Base-by-base conservation (phyloP, 2,329 filamentous ascomycete species). In the Akanthomyces muscarius region DNA sequence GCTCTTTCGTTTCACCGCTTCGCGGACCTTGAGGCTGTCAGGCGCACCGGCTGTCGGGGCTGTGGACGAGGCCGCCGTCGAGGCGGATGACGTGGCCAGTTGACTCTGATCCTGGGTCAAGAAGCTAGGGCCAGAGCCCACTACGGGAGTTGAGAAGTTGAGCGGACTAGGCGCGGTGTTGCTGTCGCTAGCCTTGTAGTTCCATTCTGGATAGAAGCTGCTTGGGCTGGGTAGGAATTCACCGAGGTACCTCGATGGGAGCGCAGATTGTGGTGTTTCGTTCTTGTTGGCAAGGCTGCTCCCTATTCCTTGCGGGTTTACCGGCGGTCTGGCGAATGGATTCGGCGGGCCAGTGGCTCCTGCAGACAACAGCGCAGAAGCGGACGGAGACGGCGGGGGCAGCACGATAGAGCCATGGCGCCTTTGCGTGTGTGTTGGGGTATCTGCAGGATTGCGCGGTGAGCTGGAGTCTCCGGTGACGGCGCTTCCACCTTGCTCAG, bases 281-380 rank as follows among this genome's bases (percentile, higher is more conserved):
- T 80, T 81, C 66, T 45, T 47, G 41, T 30, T 61, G 41, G 18
- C 8, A 28, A 16, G 38, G 5, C 25, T 41, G 25, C 30, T 52
- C n/a, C 42, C 41, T n/a, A 81, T 77, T 69, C 83, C 86, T 63
- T 86, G 82, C 33, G 5, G 90, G 92, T 53, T 44, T 23, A 53
- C 33, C 30, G 88, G 85, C 0, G 94, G 95, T 48, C 94, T 85
- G 8, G 95, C 95, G 74, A 98, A 99, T 0, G 95, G 95, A 73
- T 99, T 99, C 2, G 92, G 92, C 16, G 95, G 95, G 0, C 95
- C 95, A 44, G 89, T 89, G 10, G 95, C 94, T 47, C 95, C 95
- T 0, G 95, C 95, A 54, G 92, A 97, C 62, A 97, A 81, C 7
- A 98, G 81, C 2, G 92, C 87, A 25, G 90, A 90, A 2, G 92